Evolutionary conservation across 1,139 yeast genomes (phyloP), one percentile per base, ranked within the genome.

Genomic region (Ogataea hybrid): DNA sequence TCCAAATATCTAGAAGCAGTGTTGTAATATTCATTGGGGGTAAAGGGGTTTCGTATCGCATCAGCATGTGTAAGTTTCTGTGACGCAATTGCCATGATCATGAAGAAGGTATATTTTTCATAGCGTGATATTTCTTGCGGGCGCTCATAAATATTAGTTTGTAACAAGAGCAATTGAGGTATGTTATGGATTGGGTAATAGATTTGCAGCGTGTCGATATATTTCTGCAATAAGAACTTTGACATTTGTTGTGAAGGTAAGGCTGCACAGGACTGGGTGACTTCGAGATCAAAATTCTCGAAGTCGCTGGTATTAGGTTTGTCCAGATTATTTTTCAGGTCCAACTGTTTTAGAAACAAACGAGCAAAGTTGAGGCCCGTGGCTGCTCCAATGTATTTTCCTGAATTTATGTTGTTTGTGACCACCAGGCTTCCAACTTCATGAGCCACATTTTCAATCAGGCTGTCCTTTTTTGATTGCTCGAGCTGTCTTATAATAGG

Each of bases 341-440:
- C 39, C 6, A 54, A 38, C 28, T 52, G 53, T 25, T 49, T 50
- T 18, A 54, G 37, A 29, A 54, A 47, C 3, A 52, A 35, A n/a
- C 46, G 41, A 5, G 54, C 50, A 44, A 54, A 54, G 18, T 47
- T 47, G 8, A 54, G 39, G 9, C 56, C 57, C 2, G 51, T 46
- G 21, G 53, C 48, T 17, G 54, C 51, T 2, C 53, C 52, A 5
- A 49, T 46, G 28, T 49, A 49, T 22, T 49, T 48, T 3, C 57
- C 57, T n/a, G 35, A 37, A 8, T 39, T 30, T 4, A 22, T 16
- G n/a, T 39, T 41, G 11, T 34, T 42, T n/a, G 53, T 32, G 7
- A 51, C 44, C 1, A 54, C 52, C 33, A 54, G 32, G 37, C 55
- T 54, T 6, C 58, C 57, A 8, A 54, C 57, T 21, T 53, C 57